Percentiles rank a stretch among this genome's conserved stretches.
phyloP scores from a whole-genome alignment of 2,329 filamentous ascomycete genomes.

The Ilyonectria mors-panacis region DNA sequence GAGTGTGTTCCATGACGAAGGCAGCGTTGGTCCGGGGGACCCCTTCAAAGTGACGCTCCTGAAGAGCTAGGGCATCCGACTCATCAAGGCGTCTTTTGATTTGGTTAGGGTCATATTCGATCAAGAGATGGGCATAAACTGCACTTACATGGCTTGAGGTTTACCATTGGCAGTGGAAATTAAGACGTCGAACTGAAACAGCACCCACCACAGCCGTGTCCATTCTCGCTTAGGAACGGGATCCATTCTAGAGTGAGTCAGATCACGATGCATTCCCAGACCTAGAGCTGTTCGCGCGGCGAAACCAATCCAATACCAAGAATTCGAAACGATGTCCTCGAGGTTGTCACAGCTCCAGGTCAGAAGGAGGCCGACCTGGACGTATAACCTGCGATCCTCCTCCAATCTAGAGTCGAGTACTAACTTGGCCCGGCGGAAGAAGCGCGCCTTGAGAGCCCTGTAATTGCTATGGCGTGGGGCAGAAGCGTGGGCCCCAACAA shows the following conservation, averaged over 20 bases:
- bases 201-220: slow-evolving; percentile 58
- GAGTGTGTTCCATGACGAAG: slow-evolving; percentile 64
- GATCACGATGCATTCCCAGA: slow-evolving; percentile 65
- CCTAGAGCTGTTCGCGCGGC: slow-evolving; percentile 67
- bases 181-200: slow-evolving; percentile 58
- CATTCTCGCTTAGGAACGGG: slow-evolving; percentile 53
- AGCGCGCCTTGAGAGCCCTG: slow-evolving; percentile 58
- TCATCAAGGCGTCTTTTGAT: slow-evolving; percentile 61
- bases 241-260: slow-evolving; percentile 48
- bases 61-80: slow-evolving; percentile 63
- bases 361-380: slow-evolving; percentile 68
- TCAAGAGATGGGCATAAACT: background rate
- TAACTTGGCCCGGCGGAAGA: slow-evolving; percentile 68
- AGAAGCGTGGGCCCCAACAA: slow-evolving; percentile 67
- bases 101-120: background rate
- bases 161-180: slow-evolving; percentile 61
- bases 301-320: slow-evolving; percentile 67
- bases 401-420: slow-evolving; percentile 69
- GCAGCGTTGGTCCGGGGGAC: slow-evolving; percentile 55
- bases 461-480: slow-evolving; percentile 58
- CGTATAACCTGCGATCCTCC: slow-evolving; percentile 65
- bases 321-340: slow-evolving; percentile 68
- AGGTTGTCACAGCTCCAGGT: slow-evolving; percentile 70
- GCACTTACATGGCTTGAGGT: slow-evolving; percentile 63
- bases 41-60: slow-evolving; percentile 61